These are phyloP conservation scores for Penicillium hordei DNA, from an alignment of 2,329 filamentous ascomycete species.

Conservation along the genomic window DNA sequence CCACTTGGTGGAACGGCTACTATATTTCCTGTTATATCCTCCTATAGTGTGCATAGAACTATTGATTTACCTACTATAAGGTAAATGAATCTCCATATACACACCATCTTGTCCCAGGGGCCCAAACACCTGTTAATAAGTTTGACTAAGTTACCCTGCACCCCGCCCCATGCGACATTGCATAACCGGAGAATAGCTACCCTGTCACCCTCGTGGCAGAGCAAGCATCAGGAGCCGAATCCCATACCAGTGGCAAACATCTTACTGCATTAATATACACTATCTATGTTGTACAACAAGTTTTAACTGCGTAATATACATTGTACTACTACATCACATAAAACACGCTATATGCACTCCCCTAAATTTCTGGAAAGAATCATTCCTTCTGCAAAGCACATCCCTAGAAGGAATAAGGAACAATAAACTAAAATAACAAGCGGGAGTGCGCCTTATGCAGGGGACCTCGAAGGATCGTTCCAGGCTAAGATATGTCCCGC, in stretches of 20 bases:
- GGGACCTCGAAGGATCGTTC: neutral
- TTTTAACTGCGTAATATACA: neutral
- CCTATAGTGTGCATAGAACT: neutral
- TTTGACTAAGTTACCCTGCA: neutral
- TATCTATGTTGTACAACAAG: neutral
- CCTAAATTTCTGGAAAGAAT: constrained; percentile 13
- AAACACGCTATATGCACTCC: constrained; percentile 12
- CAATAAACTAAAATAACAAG: neutral
- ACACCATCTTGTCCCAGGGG: neutral
- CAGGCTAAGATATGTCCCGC: neutral
- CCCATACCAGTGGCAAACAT: neutral
- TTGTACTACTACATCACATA: constrained; percentile 1
- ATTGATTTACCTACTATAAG: neutral
- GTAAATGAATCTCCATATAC: neutral
- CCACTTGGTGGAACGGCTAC: neutral
- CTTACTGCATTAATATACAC: neutral
- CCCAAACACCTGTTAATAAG: neutral
- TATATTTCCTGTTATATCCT: neutral
- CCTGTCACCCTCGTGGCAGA: constrained; percentile 10
- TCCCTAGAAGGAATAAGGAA: constrained; percentile 3
- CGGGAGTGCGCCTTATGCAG: neutral
- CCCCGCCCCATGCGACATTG: neutral
- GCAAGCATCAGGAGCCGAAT: constrained; percentile 7
- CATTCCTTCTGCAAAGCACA: constrained; percentile 9
- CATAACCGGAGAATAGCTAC: constrained; percentile 6